Evolutionary conservation across 176 grass and related monocot genomes (phyloP).

Genomic region (Typha latifolia): DNA sequence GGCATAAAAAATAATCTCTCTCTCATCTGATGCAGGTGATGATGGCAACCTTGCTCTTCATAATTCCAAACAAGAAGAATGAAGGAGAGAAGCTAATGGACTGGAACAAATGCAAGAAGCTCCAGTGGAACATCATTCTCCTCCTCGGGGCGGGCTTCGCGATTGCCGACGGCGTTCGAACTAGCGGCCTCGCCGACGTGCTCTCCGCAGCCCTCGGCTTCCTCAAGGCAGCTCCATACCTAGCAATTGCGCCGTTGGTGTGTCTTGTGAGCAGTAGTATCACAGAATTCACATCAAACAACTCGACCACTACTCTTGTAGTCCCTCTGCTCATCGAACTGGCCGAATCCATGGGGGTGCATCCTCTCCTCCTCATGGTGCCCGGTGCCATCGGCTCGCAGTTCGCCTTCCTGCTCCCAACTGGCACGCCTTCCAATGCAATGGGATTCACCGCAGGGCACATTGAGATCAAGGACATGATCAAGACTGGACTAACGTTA

Average conservation of each 20-base stretch:
- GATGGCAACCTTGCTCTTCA: conserved; percentile 79
- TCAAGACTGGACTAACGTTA: conserved; percentile 6
- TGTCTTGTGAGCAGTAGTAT: conserved; percentile 16
- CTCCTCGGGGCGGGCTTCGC: conserved; percentile 84
- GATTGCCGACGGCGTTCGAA: conserved; percentile 63
- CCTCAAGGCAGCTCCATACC: conserved; percentile 11
- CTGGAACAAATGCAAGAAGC: conserved; percentile 93
- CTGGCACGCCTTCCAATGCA: conserved; percentile 19
- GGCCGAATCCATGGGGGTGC: conserved; percentile 10
- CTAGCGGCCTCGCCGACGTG: conserved; percentile 46
- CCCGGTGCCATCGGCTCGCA: conserved; percentile 17
- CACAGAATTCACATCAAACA: conserved; percentile 26
- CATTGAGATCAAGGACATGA: conserved; percentile 20
- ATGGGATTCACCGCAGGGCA: conserved; percentile 18
- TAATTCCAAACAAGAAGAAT: conserved; percentile 65
- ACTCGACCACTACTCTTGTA: conserved; percentile 19
- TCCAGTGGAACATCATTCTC: conserved; percentile 80
- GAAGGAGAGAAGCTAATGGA: conserved; percentile 85
- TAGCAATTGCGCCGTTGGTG: conserved; percentile 13
- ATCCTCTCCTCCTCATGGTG: conserved; percentile 23
- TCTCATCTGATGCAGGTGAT: conserved; percentile 39
- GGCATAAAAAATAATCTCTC: background rate
- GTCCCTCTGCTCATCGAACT: conserved; percentile 19
- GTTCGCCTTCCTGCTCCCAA: conserved; percentile 20
- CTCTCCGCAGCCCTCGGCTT: conserved; percentile 10